Evolutionary conservation across 2,329 filamentous ascomycete species (phyloP).

Genomic region (Stagonosporopsis chrysanthemi): DNA sequence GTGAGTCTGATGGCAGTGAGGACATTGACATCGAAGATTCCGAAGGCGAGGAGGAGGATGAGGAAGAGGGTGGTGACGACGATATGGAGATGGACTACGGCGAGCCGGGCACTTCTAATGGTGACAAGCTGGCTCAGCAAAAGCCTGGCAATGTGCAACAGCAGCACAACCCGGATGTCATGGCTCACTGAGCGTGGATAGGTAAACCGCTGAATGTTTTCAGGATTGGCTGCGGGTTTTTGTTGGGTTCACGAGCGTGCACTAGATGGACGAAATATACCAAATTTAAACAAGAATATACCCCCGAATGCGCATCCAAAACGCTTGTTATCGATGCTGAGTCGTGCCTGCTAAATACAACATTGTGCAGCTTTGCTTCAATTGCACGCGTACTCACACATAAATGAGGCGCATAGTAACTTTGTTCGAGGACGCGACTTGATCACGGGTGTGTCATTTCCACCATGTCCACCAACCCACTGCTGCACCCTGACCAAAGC

Average conservation of each 20-base stretch:
- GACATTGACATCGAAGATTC: slow-evolving; percentile 80
- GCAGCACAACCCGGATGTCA: slow-evolving; percentile 45
- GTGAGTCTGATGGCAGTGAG: slow-evolving; percentile 74
- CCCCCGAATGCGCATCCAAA: neutral
- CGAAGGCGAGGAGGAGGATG: slow-evolving; percentile 75
- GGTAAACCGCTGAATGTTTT: neutral
- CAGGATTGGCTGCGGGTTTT: slow-evolving; percentile 2
- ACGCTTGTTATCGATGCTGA: neutral
- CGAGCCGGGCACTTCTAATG: slow-evolving; percentile 45
- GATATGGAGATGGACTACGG: slow-evolving; percentile 67
- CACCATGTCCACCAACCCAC: neutral
- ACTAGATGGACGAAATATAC: slow-evolving; percentile 11
- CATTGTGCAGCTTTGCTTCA: neutral
- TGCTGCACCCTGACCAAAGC: neutral
- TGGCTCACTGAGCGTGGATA: slow-evolving; percentile 48
- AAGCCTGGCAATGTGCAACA: slow-evolving; percentile 34
- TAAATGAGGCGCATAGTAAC: neutral
- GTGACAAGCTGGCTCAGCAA: slow-evolving; percentile 44
- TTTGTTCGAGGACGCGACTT: neutral
- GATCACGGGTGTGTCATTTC: neutral
- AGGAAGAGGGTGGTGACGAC: slow-evolving; percentile 64
- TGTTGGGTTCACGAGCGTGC: slow-evolving; percentile 18
- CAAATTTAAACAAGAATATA: neutral
- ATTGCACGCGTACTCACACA: neutral
- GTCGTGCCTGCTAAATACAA: neutral